Base-by-base conservation (phyloP, 192 early-diverging fungal species). In the Diversispora eburnea region DNA sequence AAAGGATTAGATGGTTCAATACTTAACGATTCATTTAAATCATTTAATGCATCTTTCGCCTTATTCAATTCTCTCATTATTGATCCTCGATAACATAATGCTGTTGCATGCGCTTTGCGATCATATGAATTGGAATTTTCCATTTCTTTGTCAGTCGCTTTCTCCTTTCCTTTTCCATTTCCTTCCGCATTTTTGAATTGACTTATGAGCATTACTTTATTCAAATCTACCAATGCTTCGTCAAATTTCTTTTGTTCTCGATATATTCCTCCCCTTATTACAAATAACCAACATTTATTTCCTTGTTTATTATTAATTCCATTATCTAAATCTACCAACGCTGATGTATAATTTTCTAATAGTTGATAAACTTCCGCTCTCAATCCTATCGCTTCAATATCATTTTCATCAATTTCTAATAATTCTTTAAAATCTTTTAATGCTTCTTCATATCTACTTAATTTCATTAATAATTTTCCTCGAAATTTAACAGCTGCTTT, bases 361-460 rank as follows among this genome's bases (percentile, higher is more conserved):
- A 42, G 15, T 56, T 56, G 49, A 56, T 33, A 54, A 56, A 70
- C 33, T 45, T 70, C 52, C 3, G 52, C 48, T 19, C 12, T 52
- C 9, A 20, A 41, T 48, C 22, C 20, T 17, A 70, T 65, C 45
- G 47, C n/a, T 65, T 17, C 5, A 8, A 47, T 42, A 48, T 65
- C 47, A 20, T 65, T n/a, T 20, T 42, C 8, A 6, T n/a, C 42
- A n/a, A 48, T 6, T 47, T 48, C 20, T 17, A 65, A 12, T 20
- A 45, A 4, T 45, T 65, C 43, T 47, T 65, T 43, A 65, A 47
- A 65, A 46, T 46, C 45, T 65, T 45, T n/a, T 47, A 47, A 12
- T 19, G 63, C 63, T 20, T 65, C 63, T 20, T 65, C 63, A 25
- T 47, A 65, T 47, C 63, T 65, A 45, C 63, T 47, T 47, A 65